Base-by-base conservation (phyloP, 192 early-diverging fungal species). In the Coemansia sp. region DNA sequence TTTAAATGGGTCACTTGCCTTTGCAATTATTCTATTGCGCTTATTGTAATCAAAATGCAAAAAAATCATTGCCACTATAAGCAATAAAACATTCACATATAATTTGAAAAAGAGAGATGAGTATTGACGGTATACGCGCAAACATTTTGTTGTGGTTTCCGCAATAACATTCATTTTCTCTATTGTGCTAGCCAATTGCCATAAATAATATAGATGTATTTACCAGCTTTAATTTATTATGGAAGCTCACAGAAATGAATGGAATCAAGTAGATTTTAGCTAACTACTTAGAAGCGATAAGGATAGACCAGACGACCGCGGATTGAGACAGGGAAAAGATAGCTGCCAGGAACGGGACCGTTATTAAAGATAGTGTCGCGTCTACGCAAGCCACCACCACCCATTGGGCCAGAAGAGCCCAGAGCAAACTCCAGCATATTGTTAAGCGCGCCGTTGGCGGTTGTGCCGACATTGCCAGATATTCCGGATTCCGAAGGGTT, bases 361-460 rank as follows among this genome's bases (percentile, higher is more conserved):
- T 68, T 79, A 66, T 79, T 74, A 39, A 71, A 55, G 10, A 63
- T 62, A 8, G 58, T 55, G 41, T 68, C 74, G 46, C 71, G 71
- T 56, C 64, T 76, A 68, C 40, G 61, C 42, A 76, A 32, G 13
- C 16, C 57, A 15, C 58, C 61, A 10, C 46, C n/a, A 0, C 15
- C 15, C 5, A 48, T 48, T 2, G 46, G 46, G 46, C 15, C 12
- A 52, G 49, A 3, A 19, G 11, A 52, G 5, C 49, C 49, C 19
- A 22, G 12, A 9, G 19, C 5, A 54, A 58, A n/a, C 46, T 52
- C 59, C 6, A 22, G 41, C n/a, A 62, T 59, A 41, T 70, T 46
- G 66, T 81, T 81, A 39, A 56, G 64, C 61, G 63, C 59, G 42
- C 78, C 73, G 40, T 76, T 81, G 60, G 66, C 52, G n/a, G 73